Evolutionary conservation across 495 filamentous ascomycete species (phyloP).

Genomic region (Aspergillus sclerotioniger): DNA sequence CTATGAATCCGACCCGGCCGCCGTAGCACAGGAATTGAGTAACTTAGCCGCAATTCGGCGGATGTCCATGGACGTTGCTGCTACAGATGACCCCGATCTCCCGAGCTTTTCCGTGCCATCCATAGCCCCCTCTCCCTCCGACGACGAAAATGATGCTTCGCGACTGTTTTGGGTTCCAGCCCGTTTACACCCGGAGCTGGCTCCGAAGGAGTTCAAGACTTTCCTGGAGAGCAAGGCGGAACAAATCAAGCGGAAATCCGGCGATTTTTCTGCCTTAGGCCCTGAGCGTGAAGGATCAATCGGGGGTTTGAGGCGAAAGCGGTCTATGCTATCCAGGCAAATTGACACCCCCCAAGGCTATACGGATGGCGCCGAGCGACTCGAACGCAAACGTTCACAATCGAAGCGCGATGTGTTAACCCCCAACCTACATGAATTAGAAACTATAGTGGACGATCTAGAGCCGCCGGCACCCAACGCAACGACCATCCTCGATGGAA

Average conservation of each 20-base stretch:
- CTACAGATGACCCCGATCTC: conserved; percentile 87
- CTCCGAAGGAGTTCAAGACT: conserved; percentile 93
- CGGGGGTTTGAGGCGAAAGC: conserved; percentile 74
- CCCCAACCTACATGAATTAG: conserved; percentile 65
- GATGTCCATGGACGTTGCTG: conserved; percentile 98
- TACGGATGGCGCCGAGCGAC: conserved; percentile 80
- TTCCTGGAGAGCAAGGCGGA: conserved; percentile 92
- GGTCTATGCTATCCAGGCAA: conserved; percentile 92
- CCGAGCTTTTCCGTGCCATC: conserved; percentile 75
- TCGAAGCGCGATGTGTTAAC: conserved; percentile 37
- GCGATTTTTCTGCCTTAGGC: conserved; percentile 63
- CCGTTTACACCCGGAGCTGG: conserved; percentile 88
- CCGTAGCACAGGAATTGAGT: conserved; percentile 90
- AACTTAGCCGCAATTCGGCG: conserved; percentile 92
- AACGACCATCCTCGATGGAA: conserved; percentile 29
- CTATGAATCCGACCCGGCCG: conserved; percentile 84
- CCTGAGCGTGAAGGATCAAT: conserved; percentile 59
- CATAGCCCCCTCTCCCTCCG: conserved; percentile 65
- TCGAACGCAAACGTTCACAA: conserved; percentile 73
- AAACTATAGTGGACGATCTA: conserved; percentile 78
- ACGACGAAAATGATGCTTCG: conserved; percentile 83
- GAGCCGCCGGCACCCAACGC: conserved; percentile 47
- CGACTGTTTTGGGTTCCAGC: conserved; percentile 95
- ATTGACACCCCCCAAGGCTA: conserved; percentile 77
- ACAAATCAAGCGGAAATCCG: conserved; percentile 79